Conservation (phyloP, 2,329 filamentous ascomycete genomes). For the Volutella citrinella region DNA sequence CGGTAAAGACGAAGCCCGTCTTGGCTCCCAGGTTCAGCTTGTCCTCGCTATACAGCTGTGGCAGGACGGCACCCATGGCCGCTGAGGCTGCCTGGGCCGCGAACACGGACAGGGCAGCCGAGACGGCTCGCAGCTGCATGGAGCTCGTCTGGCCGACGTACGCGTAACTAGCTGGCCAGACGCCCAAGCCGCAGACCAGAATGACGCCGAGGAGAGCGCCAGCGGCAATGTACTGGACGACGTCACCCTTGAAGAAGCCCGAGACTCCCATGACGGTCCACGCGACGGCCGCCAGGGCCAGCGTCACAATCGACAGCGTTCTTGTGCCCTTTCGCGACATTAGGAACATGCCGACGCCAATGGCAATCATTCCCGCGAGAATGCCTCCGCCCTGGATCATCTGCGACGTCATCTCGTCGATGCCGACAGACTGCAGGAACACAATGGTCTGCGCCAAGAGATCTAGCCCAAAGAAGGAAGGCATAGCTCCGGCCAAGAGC, state of each 20-base stretch:
- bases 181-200: constrained; percentile 36
- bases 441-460: constrained; percentile 41
- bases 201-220: constrained; percentile 38
- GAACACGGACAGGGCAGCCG: constrained; percentile 39
- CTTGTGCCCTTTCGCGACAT: constrained; percentile 40
- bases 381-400: constrained; percentile 46
- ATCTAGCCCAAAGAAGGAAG: constrained; percentile 41
- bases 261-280: constrained; percentile 40
- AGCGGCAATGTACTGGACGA: constrained; percentile 8
- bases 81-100: constrained; percentile 36
- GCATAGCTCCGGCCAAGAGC: constrained; percentile 37
- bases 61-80: constrained; percentile 19
- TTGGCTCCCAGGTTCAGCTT: constrained; percentile 37
- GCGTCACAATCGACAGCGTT: constrained; percentile 33
- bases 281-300: constrained; percentile 30
- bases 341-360: constrained; percentile 42
- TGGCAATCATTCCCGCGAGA: constrained; percentile 42
- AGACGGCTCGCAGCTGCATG: constrained; percentile 17
- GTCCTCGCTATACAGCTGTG: constrained; percentile 28
- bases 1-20: constrained; percentile 39
- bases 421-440: constrained; percentile 30
- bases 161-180: constrained; percentile 40
- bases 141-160: constrained; percentile 31
- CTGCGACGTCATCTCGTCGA: constrained; percentile 30
- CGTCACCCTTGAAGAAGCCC: constrained; percentile 11